Percentiles rank a stretch among this genome's conserved stretches.
Evolutionary conservation across 2,329 filamentous ascomycete species (phyloP).

Genomic region (Nectriaceae sp.): DNA sequence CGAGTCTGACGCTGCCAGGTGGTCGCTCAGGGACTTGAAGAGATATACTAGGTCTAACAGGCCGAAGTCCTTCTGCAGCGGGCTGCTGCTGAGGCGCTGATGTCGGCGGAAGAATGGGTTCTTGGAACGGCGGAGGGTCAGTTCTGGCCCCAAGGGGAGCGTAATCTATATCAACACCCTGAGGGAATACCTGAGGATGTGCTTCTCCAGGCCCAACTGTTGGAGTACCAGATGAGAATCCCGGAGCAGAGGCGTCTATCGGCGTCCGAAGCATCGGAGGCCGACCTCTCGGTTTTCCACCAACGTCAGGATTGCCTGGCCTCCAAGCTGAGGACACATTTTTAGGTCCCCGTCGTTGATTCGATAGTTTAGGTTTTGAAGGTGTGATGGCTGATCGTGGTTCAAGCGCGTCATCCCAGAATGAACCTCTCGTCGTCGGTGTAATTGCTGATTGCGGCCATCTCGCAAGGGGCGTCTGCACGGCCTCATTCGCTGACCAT

Average conservation of each 20-base stretch:
- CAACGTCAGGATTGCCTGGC: slow-evolving; percentile 60
- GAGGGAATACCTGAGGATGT: slow-evolving; percentile 6
- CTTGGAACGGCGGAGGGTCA: slow-evolving; percentile 3
- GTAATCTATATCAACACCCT: slow-evolving; percentile 2
- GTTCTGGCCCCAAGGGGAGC: slow-evolving; percentile 2
- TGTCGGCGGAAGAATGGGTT: slow-evolving; percentile 7
- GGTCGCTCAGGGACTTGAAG: slow-evolving; percentile 51
- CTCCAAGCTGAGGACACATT: slow-evolving; percentile 92
- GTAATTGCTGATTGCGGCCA: slow-evolving; percentile 81
- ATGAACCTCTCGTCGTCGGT: slow-evolving; percentile 55
- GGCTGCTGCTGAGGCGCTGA: slow-evolving; percentile 15
- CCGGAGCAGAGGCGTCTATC: slow-evolving; percentile 51
- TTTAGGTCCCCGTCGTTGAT: slow-evolving; percentile 70
- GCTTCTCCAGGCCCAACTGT: slow-evolving; percentile 13
- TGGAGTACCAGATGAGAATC: slow-evolving; percentile 12
- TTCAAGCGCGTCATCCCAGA: slow-evolving; percentile 60
- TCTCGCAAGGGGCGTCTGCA: slow-evolving; percentile 63
- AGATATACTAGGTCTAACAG: slow-evolving; percentile 41
- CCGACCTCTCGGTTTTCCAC: slow-evolving; percentile 74
- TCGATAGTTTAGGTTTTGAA: slow-evolving; percentile 50
- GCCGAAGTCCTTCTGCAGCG: slow-evolving; percentile 22
- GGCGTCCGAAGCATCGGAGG: slow-evolving; percentile 68
- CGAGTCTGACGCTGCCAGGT: slow-evolving; percentile 61
- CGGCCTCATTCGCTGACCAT: slow-evolving; percentile 30
- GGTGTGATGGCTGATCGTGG: slow-evolving; percentile 76